Evolutionary conservation across 371 early-diverging fungal species (phyloP), one percentile per base, ranked within the genome.

Genomic region (Mortierella sp.): DNA sequence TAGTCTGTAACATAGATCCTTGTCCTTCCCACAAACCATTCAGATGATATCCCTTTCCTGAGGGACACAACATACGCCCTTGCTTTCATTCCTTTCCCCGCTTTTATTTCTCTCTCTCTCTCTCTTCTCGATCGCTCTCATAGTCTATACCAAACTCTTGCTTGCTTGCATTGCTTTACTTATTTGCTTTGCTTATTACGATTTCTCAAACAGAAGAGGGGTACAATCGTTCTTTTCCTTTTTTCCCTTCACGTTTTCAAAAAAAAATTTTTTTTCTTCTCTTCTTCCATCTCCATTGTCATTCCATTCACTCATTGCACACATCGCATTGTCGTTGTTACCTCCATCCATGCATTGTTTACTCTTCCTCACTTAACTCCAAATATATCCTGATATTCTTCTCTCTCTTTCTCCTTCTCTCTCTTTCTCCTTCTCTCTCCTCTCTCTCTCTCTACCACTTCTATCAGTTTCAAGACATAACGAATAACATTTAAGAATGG

Each of bases 1-100:
- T 45, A 45, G 16, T 45, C n/a, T 48, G 50, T 48, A n/a, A n/a
- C 50, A 48, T 55, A 55, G 55, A 55, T 7, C 55, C 13, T 55
- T 55, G 55, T 10, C 55, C 22, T 55, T 55, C 52, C 28, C 55
- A 24, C 28, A 22, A 10, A 55, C 7, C 10, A n/a, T 16, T 9
- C 16, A 28, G 28, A 28, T 21, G 52, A 66, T 47, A 58, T 24
- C n/a, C 45, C 65, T 2, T 64, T 58, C 7, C 38, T 36, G 28
- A 19, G 28, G 36, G 21, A 24, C 28, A 22, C 38, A 22, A 3
- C 41, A 43, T n/a, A 38, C 16, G 22, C 68, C 32, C 47, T 33
- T 62, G 6, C 40, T 38, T 61, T 24, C 52, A 8, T 38, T 21
- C 57, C 60, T 13, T 36, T 57, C 28, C 21, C n/a, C 19, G 10